Evolutionary conservation across 371 early-diverging fungal species (phyloP).

Genomic region (Mucor sp.): DNA sequence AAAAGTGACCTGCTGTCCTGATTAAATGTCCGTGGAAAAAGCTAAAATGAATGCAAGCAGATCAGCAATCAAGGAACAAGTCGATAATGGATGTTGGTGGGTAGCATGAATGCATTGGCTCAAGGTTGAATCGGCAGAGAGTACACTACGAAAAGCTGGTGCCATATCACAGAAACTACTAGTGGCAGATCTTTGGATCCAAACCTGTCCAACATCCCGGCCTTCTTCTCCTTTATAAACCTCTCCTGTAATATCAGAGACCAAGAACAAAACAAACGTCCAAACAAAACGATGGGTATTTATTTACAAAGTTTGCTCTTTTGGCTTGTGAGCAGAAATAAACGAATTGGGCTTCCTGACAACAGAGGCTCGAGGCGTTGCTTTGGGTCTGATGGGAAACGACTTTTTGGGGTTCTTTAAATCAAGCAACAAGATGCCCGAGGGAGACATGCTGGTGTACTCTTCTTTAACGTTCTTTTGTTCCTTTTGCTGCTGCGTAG

Average conservation of each 20-base stretch:
- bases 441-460: slow-evolving; percentile 40
- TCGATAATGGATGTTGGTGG: too few relatives aligned
- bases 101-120: not conserved
- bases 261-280: too few relatives aligned
- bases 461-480: slow-evolving; percentile 25
- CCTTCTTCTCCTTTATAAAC: too few relatives aligned
- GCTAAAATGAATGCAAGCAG: not conserved
- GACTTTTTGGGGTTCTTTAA: slow-evolving; percentile 42
- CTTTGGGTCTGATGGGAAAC: slow-evolving; percentile 24
- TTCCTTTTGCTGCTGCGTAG: slow-evolving; percentile 27
- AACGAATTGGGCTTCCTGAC: slow-evolving; percentile 42
- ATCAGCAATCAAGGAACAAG: not conserved
- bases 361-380: slow-evolving; percentile 37
- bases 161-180: too few relatives aligned
- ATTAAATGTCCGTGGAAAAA: not conserved
- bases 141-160: too few relatives aligned
- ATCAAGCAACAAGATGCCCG: slow-evolving; percentile 45
- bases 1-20: not conserved
- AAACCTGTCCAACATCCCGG: too few relatives aligned
- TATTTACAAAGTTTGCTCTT: slow-evolving; percentile 25
- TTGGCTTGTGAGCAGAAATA: slow-evolving; percentile 38
- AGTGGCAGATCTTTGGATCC: too few relatives aligned
- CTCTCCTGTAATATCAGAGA: too few relatives aligned
- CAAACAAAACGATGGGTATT: not conserved
- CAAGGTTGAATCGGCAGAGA: too few relatives aligned